These are phyloP conservation scores for Mucor ambiguus DNA, from an alignment of 371 early-diverging fungal genomes.

Conservation along the genomic window DNA sequence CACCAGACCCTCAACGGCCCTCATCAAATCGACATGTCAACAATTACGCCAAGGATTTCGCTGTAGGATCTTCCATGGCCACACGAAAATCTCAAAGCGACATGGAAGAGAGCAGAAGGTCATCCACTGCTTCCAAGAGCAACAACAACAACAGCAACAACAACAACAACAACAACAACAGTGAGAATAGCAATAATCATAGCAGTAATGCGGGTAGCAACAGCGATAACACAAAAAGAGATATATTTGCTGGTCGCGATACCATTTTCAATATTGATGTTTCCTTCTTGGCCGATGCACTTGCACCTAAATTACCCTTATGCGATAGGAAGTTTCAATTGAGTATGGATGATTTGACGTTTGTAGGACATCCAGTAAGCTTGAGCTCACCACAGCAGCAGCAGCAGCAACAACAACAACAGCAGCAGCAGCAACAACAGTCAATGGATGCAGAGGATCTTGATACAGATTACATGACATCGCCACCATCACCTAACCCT, in stretches of 20 bases:
- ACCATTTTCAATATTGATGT: conserved; percentile 71
- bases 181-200: neutral
- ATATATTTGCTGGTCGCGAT: conserved; percentile 34
- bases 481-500: neutral
- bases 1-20: conserved; percentile 50
- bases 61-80: conserved; percentile 20
- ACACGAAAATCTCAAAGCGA: neutral
- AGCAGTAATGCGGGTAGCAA: conserved; percentile 1
- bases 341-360: conserved; percentile 76
- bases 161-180: conserved; percentile 9
- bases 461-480: neutral
- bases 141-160: conserved; percentile 7
- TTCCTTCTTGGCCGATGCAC: conserved; percentile 69
- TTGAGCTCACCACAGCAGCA: conserved; percentile 44
- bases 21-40: conserved; percentile 10
- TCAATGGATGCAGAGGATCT: neutral
- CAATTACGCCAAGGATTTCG: conserved; percentile 8
- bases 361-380: conserved; percentile 73
- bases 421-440: conserved; percentile 1
- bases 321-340: conserved; percentile 80
- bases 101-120: conserved; percentile 13
- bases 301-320: conserved; percentile 74
- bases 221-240: neutral
- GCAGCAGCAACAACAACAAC: conserved; percentile 8
- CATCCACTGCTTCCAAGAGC: conserved; percentile 19